Conservation (phyloP, 2,329 filamentous ascomycete species). For the Paraphaeosphaeria sporulosa region DNA sequence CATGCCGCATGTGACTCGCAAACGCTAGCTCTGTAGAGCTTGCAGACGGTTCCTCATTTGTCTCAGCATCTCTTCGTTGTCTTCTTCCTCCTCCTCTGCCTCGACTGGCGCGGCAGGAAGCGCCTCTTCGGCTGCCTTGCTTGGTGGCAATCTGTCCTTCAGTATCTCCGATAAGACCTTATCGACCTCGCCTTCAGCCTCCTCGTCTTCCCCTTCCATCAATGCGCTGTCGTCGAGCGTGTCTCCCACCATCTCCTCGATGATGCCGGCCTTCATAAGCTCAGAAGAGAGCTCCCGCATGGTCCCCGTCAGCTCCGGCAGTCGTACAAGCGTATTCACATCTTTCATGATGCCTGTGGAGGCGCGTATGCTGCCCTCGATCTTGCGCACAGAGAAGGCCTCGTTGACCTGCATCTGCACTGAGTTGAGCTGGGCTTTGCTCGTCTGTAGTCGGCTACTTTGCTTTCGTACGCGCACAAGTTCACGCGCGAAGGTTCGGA, state of each 20-base stretch:
- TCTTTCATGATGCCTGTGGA: constrained; percentile 96
- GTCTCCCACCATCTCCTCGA: constrained; percentile 96
- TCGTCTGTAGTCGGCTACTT: constrained; percentile 76
- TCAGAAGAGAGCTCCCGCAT: constrained; percentile 90
- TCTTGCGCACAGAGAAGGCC: constrained; percentile 93
- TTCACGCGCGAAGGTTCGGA: constrained; percentile 87
- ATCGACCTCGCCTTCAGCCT: constrained; percentile 79
- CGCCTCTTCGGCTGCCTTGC: constrained; percentile 63
- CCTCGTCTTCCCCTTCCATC: constrained; percentile 75
- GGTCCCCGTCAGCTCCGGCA: constrained; percentile 86
- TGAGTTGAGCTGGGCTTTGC: constrained; percentile 88
- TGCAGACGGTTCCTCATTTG: constrained; percentile 94
- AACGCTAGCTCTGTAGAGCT: constrained; percentile 72
- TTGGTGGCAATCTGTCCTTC: constrained; percentile 78
- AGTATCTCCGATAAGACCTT: constrained; percentile 92
- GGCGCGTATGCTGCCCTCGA: constrained; percentile 87
- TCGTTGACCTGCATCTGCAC: constrained; percentile 98
- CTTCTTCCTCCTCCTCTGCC: constrained; percentile 79
- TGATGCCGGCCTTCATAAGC: constrained; percentile 92
- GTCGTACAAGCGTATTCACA: constrained; percentile 82
- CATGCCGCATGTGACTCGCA: background rate
- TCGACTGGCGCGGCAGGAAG: constrained; percentile 61
- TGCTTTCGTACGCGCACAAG: constrained; percentile 84
- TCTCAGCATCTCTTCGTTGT: constrained; percentile 87
- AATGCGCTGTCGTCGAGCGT: constrained; percentile 74